phyloP scores from a whole-genome alignment of 176 grass and related monocot genomes.

The barley (Hordeum vulgare) region MorexV3_pseudomolecules_assembly NC_058519.1:568178777-568179276 shows the following conservation, averaged over 20 bases:
- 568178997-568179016: neutral
- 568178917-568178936: slow-evolving; percentile 72
- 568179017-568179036: neutral
- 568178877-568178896: slow-evolving; percentile 89
- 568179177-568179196: slow-evolving; percentile 93
- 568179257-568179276: slow-evolving; percentile 79
- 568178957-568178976: no score
- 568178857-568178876: slow-evolving; percentile 90
- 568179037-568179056: neutral
- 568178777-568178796: slow-evolving; percentile 95
- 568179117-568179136: slow-evolving; percentile 95
- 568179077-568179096: slow-evolving; percentile 88
- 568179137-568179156: slow-evolving; percentile 87
- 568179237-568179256: slow-evolving; percentile 75
- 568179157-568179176: slow-evolving; percentile 93
- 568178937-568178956: neutral
- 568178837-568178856: slow-evolving; percentile 97
- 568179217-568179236: slow-evolving; percentile 87
- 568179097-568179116: slow-evolving; percentile 92
- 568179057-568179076: slow-evolving; percentile 79
- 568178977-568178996: neutral
- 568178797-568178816: slow-evolving; percentile 98
- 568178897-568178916: slow-evolving; percentile 93
- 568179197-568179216: slow-evolving; percentile 87
- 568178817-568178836: slow-evolving; percentile 89